Conservation (phyloP, 108 stramenopile genomes). For the Skeletonema grethae region DNA sequence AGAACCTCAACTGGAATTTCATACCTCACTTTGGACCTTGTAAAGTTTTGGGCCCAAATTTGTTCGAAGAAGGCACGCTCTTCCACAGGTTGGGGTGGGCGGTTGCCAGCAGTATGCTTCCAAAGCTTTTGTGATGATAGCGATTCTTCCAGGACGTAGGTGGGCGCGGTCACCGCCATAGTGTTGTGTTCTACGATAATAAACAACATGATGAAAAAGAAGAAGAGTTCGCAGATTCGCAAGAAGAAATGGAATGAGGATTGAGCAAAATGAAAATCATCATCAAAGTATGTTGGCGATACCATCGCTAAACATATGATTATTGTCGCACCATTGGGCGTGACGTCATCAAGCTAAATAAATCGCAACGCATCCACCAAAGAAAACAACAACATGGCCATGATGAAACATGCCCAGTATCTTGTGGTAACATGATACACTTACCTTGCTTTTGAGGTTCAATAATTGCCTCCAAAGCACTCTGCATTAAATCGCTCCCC, state of each 20-base stretch:
- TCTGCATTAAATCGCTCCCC: conserved; percentile 38
- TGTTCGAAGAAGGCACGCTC: conserved; percentile 92
- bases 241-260: neutral
- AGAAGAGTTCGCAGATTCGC: neutral
- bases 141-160: conserved; percentile 91
- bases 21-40: conserved; percentile 80
- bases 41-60: conserved; percentile 94
- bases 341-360: conserved; percentile 11
- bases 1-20: conserved; percentile 74
- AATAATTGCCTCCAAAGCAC: conserved; percentile 15
- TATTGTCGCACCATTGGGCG: neutral
- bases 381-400: conserved; percentile 3
- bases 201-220: neutral
- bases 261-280: neutral
- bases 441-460: conserved; percentile 43
- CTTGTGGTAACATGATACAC: neutral
- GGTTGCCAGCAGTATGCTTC: conserved; percentile 89
- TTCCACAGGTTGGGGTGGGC: conserved; percentile 92
- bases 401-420: neutral
- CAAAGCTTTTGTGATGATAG: conserved; percentile 83
- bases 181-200: conserved; percentile 44
- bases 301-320: neutral
- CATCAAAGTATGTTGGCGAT: neutral
- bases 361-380: conserved; percentile 1
- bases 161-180: conserved; percentile 88